These are phyloP conservation scores for Trematosphaeria pertusa DNA, from an alignment of 2,329 filamentous ascomycete species.

Conservation along the genomic window DNA sequence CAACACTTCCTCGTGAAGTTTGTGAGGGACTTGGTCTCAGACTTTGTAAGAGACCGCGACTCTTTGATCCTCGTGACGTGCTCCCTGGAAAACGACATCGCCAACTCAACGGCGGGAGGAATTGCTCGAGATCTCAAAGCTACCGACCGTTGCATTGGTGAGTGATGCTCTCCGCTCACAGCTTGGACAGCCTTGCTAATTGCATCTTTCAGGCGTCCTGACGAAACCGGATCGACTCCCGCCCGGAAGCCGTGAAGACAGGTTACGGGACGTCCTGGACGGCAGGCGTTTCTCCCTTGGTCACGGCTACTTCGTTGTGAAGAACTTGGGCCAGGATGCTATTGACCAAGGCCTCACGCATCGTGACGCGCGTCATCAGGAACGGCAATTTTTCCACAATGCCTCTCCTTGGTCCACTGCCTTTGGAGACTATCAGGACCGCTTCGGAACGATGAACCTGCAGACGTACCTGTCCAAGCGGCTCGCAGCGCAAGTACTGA, in stretches of 20 bases:
- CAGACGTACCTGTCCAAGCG: slow-evolving; percentile 57
- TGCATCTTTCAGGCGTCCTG: slow-evolving; percentile 70
- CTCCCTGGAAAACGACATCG: slow-evolving; percentile 78
- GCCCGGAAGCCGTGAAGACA: slow-evolving; percentile 55
- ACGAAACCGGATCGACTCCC: slow-evolving; percentile 83
- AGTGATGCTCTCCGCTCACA: slow-evolving; percentile 4
- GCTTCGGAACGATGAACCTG: slow-evolving; percentile 62
- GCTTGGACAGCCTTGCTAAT: not conserved
- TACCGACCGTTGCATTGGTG: slow-evolving; percentile 54
- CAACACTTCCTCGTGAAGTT: slow-evolving; percentile 67
- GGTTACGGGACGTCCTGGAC: slow-evolving; percentile 69
- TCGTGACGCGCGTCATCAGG: slow-evolving; percentile 55
- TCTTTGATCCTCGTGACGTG: slow-evolving; percentile 80
- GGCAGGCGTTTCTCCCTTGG: slow-evolving; percentile 69
- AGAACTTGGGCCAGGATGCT: slow-evolving; percentile 65
- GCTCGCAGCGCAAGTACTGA: slow-evolving; percentile 53
- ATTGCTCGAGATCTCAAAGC: slow-evolving; percentile 52
- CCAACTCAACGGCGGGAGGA: slow-evolving; percentile 74
- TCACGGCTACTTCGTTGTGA: slow-evolving; percentile 80
- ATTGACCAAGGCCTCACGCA: slow-evolving; percentile 55
- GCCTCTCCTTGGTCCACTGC: slow-evolving; percentile 54
- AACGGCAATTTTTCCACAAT: slow-evolving; percentile 58
- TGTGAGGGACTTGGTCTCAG: slow-evolving; percentile 72
- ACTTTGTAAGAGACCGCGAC: slow-evolving; percentile 73
- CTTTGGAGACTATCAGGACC: slow-evolving; percentile 48